Conservation (phyloP, 1,139 yeast species). For the Sugiyamaella grinbergsii region DNA sequence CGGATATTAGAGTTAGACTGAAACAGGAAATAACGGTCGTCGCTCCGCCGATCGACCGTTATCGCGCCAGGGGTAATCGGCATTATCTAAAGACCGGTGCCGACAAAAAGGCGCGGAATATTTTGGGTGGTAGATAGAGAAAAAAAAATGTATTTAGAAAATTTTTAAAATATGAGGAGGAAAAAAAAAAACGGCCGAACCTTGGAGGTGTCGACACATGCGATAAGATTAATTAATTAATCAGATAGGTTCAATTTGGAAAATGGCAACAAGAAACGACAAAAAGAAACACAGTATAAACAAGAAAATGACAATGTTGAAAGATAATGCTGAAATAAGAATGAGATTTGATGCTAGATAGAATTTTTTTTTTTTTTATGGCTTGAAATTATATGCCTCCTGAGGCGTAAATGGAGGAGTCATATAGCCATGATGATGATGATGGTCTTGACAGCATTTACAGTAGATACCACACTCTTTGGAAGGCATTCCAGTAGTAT, state of each 20-base stretch:
- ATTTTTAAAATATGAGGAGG: no score
- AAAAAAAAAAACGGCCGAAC: no score
- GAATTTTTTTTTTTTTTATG: not conserved
- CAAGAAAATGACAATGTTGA: not conserved
- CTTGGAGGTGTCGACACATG: no score
- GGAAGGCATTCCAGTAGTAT: slow-evolving; percentile 3
- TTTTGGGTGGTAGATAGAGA: no score
- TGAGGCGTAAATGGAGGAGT: slow-evolving; percentile 33
- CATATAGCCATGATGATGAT: slow-evolving; percentile 22
- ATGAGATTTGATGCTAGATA: not conserved
- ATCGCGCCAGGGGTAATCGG: slow-evolving; percentile 18
- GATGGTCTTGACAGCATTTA: slow-evolving; percentile 5
- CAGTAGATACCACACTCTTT: not conserved
- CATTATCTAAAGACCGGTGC: slow-evolving; percentile 2
- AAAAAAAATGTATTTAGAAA: no score
- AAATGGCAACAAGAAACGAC: slow-evolving; percentile 12
- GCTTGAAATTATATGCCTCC: slow-evolving; percentile 10
- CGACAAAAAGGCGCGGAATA: no score
- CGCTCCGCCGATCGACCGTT: not conserved
- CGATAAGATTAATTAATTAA: not conserved
- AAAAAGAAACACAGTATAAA: not conserved
- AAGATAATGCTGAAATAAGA: slow-evolving; percentile 2
- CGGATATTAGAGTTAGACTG: slow-evolving; percentile 10
- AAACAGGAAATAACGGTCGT: slow-evolving; percentile 12
- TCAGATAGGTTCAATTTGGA: not conserved